Evolutionary conservation across 2,329 filamentous ascomycete species (phyloP).

Genomic region (Talaromyces marneffei): DNA sequence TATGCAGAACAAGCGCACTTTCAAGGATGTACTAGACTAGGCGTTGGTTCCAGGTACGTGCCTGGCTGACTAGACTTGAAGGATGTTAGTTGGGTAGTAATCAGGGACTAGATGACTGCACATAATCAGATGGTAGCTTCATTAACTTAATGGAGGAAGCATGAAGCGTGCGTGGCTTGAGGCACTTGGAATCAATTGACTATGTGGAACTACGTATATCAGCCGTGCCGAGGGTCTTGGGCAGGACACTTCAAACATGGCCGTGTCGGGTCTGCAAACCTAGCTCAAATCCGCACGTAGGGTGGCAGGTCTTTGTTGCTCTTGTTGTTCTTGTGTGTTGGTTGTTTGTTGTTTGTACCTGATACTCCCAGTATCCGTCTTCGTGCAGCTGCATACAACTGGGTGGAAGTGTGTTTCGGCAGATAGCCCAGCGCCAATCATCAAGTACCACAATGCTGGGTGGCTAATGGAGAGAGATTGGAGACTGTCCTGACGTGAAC

Average conservation of each 20-base stretch:
- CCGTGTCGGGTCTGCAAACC: background rate
- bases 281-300: background rate
- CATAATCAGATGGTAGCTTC: background rate
- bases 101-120: background rate
- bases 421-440: background rate
- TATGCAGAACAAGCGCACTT: background rate
- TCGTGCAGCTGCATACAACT: background rate
- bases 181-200: background rate
- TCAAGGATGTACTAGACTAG: background rate
- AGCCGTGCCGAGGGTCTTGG: background rate
- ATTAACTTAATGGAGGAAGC: background rate
- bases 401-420: constrained; percentile 5
- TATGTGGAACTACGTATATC: background rate
- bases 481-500: background rate
- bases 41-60: background rate
- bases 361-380: background rate
- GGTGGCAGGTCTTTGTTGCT: background rate
- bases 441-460: background rate
- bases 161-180: background rate
- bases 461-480: too few species aligned
- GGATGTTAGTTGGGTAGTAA: constrained; percentile 3
- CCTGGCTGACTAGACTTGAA: background rate
- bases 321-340: background rate
- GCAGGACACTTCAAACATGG: background rate
- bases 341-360: background rate